Conservation (phyloP, 805 yeast genomes). For the Candida taoyuanica region DNA sequence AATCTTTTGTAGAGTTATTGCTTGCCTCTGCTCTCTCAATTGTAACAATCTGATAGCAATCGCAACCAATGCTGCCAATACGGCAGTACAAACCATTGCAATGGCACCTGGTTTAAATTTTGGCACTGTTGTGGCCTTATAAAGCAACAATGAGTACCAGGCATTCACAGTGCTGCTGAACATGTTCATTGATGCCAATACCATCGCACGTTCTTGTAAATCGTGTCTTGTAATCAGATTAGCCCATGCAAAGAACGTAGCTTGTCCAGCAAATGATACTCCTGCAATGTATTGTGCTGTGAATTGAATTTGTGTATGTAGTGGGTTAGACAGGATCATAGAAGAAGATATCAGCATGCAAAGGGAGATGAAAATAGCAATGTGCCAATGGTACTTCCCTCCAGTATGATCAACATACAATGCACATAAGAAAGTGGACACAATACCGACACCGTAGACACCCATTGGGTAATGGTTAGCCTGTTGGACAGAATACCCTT, state of each 20-base stretch:
- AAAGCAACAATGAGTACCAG: conserved; percentile 58
- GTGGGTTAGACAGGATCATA: conserved; percentile 41
- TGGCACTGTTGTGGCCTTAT: conserved; percentile 48
- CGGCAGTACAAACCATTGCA: conserved; percentile 52
- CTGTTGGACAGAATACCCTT: conserved; percentile 37
- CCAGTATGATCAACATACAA: conserved; percentile 40
- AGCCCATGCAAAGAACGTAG: conserved; percentile 61
- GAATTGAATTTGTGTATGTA: conserved; percentile 36
- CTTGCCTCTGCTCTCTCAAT: conserved; percentile 30
- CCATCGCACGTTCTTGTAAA: conserved; percentile 58
- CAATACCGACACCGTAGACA: conserved; percentile 47
- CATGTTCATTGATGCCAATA: conserved; percentile 63
- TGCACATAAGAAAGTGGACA: conserved; percentile 41
- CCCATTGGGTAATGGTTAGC: conserved; percentile 53
- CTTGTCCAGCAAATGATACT: conserved; percentile 52
- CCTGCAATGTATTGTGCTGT: conserved; percentile 55
- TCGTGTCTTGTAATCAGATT: conserved; percentile 55
- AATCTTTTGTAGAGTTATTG: no score
- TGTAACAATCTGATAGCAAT: conserved; percentile 40
- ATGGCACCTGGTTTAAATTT: conserved; percentile 47
- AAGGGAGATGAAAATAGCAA: conserved; percentile 41
- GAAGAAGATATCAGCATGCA: conserved; percentile 43
- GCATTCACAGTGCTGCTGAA: conserved; percentile 59
- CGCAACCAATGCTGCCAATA: conserved; percentile 38
- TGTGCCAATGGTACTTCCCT: conserved; percentile 45